A percentile compares a stretch with the other conserved stretches of the same genome.
Evolutionary conservation across 1,284 basidiomycete species (phyloP).

Genomic region (Trametes polyzona): DNA sequence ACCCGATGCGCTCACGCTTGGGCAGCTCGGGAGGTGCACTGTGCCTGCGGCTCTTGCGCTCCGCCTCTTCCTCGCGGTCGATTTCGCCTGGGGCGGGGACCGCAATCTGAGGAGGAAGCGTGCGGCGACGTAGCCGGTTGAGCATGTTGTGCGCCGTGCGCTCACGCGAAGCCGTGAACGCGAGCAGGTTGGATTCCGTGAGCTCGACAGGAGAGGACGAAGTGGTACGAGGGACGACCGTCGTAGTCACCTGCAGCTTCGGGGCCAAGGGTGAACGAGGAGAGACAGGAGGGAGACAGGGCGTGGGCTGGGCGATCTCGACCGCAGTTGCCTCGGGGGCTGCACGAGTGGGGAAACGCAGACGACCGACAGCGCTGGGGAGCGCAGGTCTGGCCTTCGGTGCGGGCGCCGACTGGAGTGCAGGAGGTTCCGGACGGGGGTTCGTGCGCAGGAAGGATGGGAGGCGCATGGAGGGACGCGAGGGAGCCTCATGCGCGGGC

Average conservation of each 20-base stretch:
- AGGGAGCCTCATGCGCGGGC: constrained; percentile 23
- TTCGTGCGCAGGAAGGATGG: constrained; percentile 48
- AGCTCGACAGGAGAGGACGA: constrained; percentile 49
- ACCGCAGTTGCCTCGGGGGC: constrained; percentile 33
- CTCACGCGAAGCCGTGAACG: constrained; percentile 50
- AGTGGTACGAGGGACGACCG: constrained; percentile 51
- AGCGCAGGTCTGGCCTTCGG: constrained; percentile 39
- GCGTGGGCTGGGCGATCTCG: constrained; percentile 27
- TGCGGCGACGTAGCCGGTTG: constrained; percentile 60
- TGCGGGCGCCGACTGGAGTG: constrained; percentile 1
- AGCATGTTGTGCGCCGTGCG: constrained; percentile 66
- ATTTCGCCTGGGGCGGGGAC: constrained; percentile 31
- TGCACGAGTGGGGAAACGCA: constrained; percentile 42
- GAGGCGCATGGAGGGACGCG: constrained; percentile 40
- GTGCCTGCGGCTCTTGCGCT: constrained; percentile 40
- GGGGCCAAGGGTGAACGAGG: constrained; percentile 43
- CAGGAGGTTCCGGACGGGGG: constrained; percentile 21
- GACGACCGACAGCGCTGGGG: constrained; percentile 52
- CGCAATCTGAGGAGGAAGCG: constrained; percentile 37
- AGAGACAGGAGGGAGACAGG: constrained; percentile 30
- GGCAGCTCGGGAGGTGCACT: constrained; percentile 46
- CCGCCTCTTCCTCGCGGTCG: constrained; percentile 33
- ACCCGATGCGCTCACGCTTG: constrained; percentile 36
- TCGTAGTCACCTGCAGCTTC: constrained; percentile 52
- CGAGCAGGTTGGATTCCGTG: constrained; percentile 55